Evolutionary conservation across 495 filamentous ascomycete genomes (phyloP), one percentile per base, ranked within the genome.

Genomic region (Cetradonia linearis): DNA sequence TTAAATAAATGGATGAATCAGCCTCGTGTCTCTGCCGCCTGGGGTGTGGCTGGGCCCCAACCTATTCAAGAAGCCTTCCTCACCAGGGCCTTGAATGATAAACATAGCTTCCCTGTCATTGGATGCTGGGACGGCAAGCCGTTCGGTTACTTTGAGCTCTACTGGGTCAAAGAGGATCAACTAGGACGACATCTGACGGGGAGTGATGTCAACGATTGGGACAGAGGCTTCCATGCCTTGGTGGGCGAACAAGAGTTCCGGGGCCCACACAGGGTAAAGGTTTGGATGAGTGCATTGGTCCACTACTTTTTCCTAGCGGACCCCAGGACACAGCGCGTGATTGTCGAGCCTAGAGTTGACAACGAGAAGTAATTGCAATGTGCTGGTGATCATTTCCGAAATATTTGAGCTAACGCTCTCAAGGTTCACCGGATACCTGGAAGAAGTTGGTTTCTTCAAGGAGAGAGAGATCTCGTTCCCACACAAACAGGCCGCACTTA

Each of bases 61-160:
- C 63, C 70, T 4, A 76, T 77, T 13, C 87, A 91, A 66, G 83
- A 86, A 67, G 74, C 74, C 36, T 91, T 96, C 64, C 76, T 98
- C 7, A 69, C 77, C 2, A 71, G 73, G 18, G 84, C 80, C 18
- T 70, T 97, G 44, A 78, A 76, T 13, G 80, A 75, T 33, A 77
- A 75, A 11, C 86, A 96, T 71, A 89, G 82, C 54, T 96, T 96
- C 73, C 94, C 93, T 0, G 88, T 85, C 2, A 92, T 98, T 64
- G 93, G 89, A 34, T 84, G 87, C 74, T 98, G 91, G 91, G 89
- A 95, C 63, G 91, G 89, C 3, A 86, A 91, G 60, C 93, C 93
- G 0, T 98, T 97, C 72, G 93, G 93, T 0, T 98, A 94, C 66
- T 95, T 98, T 68, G 94, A 98, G 75, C 81, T 98, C 42, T 98